A percentile compares a stretch with the other conserved stretches of the same genome.
Evolutionary conservation across 441 rosid genomes (phyloP).

Genomic region (Erysimum pusillum): DNA sequence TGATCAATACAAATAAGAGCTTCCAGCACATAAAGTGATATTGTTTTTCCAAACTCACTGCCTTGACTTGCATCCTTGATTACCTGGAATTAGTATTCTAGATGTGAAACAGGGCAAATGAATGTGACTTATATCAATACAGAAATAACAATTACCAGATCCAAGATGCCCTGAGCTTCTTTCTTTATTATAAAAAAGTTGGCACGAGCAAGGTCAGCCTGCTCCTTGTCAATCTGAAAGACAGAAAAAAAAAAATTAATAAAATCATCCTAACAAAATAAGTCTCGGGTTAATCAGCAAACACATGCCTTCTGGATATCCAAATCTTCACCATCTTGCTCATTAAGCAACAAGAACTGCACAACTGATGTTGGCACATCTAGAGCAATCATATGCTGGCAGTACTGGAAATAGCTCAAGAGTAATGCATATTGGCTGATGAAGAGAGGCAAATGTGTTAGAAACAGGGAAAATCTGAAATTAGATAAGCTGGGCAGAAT

Average conservation of each 20-base stretch:
- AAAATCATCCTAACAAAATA: conserved; percentile 24
- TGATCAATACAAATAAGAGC: conserved; percentile 86
- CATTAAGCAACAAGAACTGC: conserved; percentile 80
- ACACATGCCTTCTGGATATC: conserved; percentile 79
- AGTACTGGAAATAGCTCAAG: conserved; percentile 95
- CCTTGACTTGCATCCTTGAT: conserved; percentile 92
- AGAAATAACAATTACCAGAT: conserved; percentile 66
- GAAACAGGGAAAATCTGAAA: conserved; percentile 6
- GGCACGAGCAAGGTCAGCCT: conserved; percentile 84
- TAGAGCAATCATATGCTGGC: conserved; percentile 89
- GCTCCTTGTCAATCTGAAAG: conserved; percentile 89
- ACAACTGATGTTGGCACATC: conserved; percentile 85
- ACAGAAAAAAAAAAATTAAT: conserved; percentile 23
- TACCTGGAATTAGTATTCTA: conserved; percentile 57
- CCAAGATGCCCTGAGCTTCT: conserved; percentile 92
- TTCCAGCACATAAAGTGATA: conserved; percentile 93
- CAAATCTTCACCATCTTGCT: conserved; percentile 85
- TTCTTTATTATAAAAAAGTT: conserved; percentile 86
- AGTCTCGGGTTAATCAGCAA: conserved; percentile 27
- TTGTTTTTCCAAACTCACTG: conserved; percentile 92
- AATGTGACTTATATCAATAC: conserved; percentile 10
- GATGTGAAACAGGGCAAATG: conserved; percentile 26
- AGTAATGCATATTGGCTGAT: conserved; percentile 94
- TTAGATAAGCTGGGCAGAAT: background rate
- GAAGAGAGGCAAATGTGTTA: conserved; percentile 34